These are phyloP conservation scores for Melaleuca alternifolia DNA, from an alignment of 345 rosid genomes.

Conservation along the genomic window DNA sequence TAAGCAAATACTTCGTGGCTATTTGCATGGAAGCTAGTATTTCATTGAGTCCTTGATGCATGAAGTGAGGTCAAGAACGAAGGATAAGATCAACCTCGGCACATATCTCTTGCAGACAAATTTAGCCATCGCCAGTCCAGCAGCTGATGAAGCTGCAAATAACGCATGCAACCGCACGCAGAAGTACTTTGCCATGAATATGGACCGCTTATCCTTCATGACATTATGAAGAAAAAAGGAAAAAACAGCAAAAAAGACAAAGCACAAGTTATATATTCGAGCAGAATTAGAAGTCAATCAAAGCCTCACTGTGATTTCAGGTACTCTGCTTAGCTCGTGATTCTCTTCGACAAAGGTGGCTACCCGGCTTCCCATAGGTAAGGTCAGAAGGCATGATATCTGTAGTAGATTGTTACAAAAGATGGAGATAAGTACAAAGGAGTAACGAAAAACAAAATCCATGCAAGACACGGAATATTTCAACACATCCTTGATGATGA, in stretches of 20 bases:
- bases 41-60: background rate
- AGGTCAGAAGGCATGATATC: conserved; percentile 62
- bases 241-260: no score
- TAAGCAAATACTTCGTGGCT: background rate
- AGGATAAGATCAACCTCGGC: conserved; percentile 1
- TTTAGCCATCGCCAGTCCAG: conserved; percentile 53
- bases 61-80: background rate
- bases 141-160: conserved; percentile 67
- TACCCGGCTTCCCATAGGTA: conserved; percentile 58
- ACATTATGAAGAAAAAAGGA: background rate
- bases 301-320: background rate
- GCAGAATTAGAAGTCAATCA: background rate
- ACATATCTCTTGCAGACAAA: conserved; percentile 3
- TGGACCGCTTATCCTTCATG: conserved; percentile 51
- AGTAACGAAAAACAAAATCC: background rate
- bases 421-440: background rate
- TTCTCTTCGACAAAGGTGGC: conserved; percentile 59
- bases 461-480: background rate
- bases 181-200: conserved; percentile 91
- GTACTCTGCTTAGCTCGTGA: conserved; percentile 38
- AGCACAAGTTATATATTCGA: background rate
- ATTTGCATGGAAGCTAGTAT: background rate
- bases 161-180: conserved; percentile 76
- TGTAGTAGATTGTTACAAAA: conserved; percentile 8
- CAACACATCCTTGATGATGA: background rate